Evolutionary conservation across 495 filamentous ascomycete genomes (phyloP).

Genomic region (Gamarada debralockiae): DNA sequence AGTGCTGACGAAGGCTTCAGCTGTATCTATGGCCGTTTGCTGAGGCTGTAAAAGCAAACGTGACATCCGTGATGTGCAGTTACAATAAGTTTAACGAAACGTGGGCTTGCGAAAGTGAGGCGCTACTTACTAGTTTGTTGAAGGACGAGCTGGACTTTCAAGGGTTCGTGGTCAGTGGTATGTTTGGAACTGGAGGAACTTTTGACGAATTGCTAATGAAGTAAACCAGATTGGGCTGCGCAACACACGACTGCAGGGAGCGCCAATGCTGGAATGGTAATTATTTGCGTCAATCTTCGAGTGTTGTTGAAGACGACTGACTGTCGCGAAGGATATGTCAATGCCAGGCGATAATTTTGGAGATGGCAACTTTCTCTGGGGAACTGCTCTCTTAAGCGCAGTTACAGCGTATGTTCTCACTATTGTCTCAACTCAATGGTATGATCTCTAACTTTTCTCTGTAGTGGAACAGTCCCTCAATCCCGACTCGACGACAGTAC

Average conservation of each 20-base stretch:
- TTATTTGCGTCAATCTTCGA: slow-evolving; percentile 13
- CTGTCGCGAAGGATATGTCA: slow-evolving; percentile 49
- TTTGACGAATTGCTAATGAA: neutral
- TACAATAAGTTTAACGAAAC: slow-evolving; percentile 82
- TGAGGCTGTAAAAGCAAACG: slow-evolving; percentile 68
- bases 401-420: slow-evolving; percentile 25
- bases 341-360: slow-evolving; percentile 53
- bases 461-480: slow-evolving; percentile 83
- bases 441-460: slow-evolving; percentile 38
- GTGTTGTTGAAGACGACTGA: slow-evolving; percentile 34
- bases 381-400: slow-evolving; percentile 45
- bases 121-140: slow-evolving; percentile 71
- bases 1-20: slow-evolving; percentile 6
- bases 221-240: slow-evolving; percentile 46
- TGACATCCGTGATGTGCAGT: slow-evolving; percentile 87
- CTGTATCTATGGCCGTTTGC: slow-evolving; percentile 87
- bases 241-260: slow-evolving; percentile 46
- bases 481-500: slow-evolving; percentile 90
- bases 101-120: slow-evolving; percentile 64
- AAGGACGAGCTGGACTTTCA: slow-evolving; percentile 92
- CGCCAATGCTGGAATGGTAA: slow-evolving; percentile 48
- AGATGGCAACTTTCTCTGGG: slow-evolving; percentile 65
- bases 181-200: neutral
- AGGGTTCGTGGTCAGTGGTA: slow-evolving; percentile 59
- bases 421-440: neutral